These are phyloP conservation scores for Ceratocystis huliohia DNA, from an alignment of 2,329 filamentous ascomycete species.

Conservation along the genomic window DNA sequence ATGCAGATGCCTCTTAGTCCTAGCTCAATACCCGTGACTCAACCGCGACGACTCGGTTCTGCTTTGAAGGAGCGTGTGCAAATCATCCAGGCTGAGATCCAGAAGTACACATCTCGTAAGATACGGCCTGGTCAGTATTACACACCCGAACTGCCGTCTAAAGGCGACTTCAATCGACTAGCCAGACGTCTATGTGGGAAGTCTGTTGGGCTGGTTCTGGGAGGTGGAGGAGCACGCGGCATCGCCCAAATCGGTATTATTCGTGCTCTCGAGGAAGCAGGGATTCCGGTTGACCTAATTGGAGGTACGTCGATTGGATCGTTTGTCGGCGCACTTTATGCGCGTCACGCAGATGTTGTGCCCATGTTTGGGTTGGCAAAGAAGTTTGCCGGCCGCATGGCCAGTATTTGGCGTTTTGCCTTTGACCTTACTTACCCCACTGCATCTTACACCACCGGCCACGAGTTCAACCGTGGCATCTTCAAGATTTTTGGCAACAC, in stretches of 20 bases:
- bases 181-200: constrained; percentile 84
- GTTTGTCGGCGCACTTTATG: constrained; percentile 90
- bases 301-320: constrained; percentile 93
- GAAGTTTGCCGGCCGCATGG: constrained; percentile 97
- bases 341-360: constrained; percentile 88
- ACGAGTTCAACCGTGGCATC: constrained; percentile 97
- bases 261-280: constrained; percentile 84
- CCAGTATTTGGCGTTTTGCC: constrained; percentile 96
- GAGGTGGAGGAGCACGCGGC: constrained; percentile 82
- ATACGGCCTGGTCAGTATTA: constrained; percentile 83
- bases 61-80: constrained; percentile 87
- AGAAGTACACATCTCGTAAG: constrained; percentile 92
- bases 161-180: constrained; percentile 90
- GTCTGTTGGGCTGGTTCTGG: constrained; percentile 85
- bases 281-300: constrained; percentile 88
- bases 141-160: constrained; percentile 81
- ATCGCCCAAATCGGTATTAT: constrained; percentile 92
- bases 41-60: constrained; percentile 62
- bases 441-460: constrained; percentile 91
- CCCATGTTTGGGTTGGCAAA: constrained; percentile 95
- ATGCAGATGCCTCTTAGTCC: constrained; percentile 59
- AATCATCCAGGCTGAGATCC: constrained; percentile 88
- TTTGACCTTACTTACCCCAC: constrained; percentile 93
- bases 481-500: constrained; percentile 97
- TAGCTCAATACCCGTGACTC: constrained; percentile 16